Base-by-base conservation (phyloP, 306 rosid genomes). In the Lagenaria siceraria region DNA sequence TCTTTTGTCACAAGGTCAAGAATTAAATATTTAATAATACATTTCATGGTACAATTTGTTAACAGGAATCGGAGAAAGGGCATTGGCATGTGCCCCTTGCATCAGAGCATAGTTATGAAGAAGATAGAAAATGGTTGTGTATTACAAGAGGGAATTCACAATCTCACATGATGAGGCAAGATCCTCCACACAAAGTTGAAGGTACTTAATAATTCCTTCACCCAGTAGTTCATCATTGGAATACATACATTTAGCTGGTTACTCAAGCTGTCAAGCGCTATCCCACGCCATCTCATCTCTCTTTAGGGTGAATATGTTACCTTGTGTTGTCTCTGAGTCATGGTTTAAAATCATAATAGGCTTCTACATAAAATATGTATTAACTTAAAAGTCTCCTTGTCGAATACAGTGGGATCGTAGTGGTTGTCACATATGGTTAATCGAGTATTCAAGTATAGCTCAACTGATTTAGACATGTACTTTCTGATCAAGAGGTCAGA, bases 71-170 rank as follows among this genome's bases (percentile, higher is more conserved):
- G 52, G 93, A 85, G 61, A 85, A 85, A 74, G 97, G 97, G 79
- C 90, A 85, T 76, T 91, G 98, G 97, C 98, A 94, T 80, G 82
- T 94, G 80, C 98, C 98, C 70, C 81, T 91, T 80, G 85, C 77
- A n/a, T 77, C 95, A 22, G 90, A 94, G 78, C 78, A 82, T 25
- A 83, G 79, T 56, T 64, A 82, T 74, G 97, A 89, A 81, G 80
- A 86, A 13, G 87, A 91, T 80, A 86, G 92, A 90, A 86, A 83
- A 63, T 94, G 98, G 97, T 13, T 90, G 69, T 94, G 98, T 83
- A 80, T 90, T 75, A 85, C 86, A 72, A 93, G 90, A 25, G 82
- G 87, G 52, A 90, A 82, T 24, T 72, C 46, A 51, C 43, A 52
- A 75, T 70, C 81, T 40, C 86, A 78, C 15, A 55, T 55, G 65